A percentile compares a stretch with the other conserved stretches of the same genome.
phyloP scores from a whole-genome alignment of 768 basidiomycete genomes.

The Collybia mongolica region DNA sequence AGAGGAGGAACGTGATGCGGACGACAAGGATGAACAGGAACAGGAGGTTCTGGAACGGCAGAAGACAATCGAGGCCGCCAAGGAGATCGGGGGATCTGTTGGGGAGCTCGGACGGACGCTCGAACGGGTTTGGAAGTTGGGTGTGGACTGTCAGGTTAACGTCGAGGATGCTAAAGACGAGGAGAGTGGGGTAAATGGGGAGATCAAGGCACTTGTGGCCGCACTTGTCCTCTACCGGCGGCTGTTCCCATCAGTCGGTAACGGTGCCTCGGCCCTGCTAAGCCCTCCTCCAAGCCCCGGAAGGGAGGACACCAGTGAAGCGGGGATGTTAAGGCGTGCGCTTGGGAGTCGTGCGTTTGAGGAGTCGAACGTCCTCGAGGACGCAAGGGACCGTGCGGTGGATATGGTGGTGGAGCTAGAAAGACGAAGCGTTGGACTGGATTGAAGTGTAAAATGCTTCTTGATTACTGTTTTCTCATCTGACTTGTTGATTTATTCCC shows the following conservation, averaged over 20 bases:
- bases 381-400: slow-evolving; percentile 74
- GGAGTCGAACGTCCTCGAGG: slow-evolving; percentile 47
- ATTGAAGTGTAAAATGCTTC: not conserved
- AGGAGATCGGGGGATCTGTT: slow-evolving; percentile 60
- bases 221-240: slow-evolving; percentile 62
- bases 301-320: slow-evolving; percentile 25
- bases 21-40: slow-evolving; percentile 27
- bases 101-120: slow-evolving; percentile 52
- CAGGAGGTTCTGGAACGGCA: slow-evolving; percentile 34
- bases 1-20: slow-evolving; percentile 27
- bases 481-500: not conserved
- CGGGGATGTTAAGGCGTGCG: slow-evolving; percentile 46
- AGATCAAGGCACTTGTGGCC: slow-evolving; percentile 52
- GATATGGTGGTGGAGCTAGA: slow-evolving; percentile 60
- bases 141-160: slow-evolving; percentile 9
- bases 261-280: slow-evolving; percentile 35
- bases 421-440: slow-evolving; percentile 24
- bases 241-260: slow-evolving; percentile 44
- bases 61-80: slow-evolving; percentile 55
- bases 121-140: slow-evolving; percentile 53
- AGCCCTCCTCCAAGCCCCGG: slow-evolving; percentile 61
- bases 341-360: slow-evolving; percentile 53
- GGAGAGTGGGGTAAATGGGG: slow-evolving; percentile 36
- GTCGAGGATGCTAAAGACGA: slow-evolving; percentile 13
- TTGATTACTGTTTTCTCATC: not conserved